phyloP scores from a whole-genome alignment of 2,329 filamentous ascomycete species.

The Ceratocystis eucalypticola region DNA sequence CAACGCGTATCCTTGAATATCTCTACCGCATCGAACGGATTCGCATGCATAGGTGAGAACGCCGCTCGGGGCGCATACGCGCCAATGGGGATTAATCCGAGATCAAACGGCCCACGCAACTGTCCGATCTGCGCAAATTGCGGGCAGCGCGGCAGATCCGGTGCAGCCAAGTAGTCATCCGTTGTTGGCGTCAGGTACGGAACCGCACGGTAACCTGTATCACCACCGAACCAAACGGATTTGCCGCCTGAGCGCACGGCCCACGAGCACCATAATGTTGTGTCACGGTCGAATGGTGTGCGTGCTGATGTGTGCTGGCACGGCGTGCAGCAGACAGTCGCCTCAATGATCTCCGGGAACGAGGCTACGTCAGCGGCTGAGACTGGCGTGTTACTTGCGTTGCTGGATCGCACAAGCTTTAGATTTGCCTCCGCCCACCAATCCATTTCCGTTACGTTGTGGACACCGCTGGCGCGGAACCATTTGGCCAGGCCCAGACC shows the following conservation, averaged over 20 bases:
- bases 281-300: conserved; percentile 52
- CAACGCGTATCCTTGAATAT: conserved; percentile 80
- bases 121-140: conserved; percentile 75
- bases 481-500: conserved; percentile 70
- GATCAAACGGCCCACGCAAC: conserved; percentile 71
- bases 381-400: conserved; percentile 20
- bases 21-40: conserved; percentile 76
- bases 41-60: conserved; percentile 72
- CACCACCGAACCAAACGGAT: conserved; percentile 78
- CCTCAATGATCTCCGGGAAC: conserved; percentile 43
- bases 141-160: conserved; percentile 59
- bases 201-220: conserved; percentile 80
- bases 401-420: conserved; percentile 31
- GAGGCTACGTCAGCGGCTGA: conserved; percentile 22
- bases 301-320: conserved; percentile 71
- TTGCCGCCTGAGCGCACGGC: conserved; percentile 57
- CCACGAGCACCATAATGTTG: conserved; percentile 84
- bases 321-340: conserved; percentile 64
- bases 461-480: conserved; percentile 59
- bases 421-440: conserved; percentile 85
- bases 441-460: conserved; percentile 75
- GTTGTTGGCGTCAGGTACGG: conserved; percentile 43
- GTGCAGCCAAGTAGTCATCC: conserved; percentile 60
- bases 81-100: conserved; percentile 86
- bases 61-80: conserved; percentile 63